A percentile compares a stretch with the other conserved stretches of the same genome.
phyloP scores from a whole-genome alignment of 768 basidiomycete genomes.

The Lyophyllum decastes region DNA sequence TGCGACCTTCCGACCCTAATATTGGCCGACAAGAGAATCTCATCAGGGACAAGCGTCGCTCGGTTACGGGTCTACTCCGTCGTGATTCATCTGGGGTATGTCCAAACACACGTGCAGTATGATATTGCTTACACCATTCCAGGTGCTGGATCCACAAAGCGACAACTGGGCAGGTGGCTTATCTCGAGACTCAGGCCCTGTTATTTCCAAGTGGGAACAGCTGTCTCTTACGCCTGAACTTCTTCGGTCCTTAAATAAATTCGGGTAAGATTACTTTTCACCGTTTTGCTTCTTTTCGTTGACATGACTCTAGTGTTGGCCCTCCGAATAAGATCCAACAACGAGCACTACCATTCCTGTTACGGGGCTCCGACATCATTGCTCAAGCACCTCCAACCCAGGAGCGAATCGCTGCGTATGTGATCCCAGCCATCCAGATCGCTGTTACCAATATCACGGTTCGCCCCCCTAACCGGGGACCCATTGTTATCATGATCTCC shows the following conservation, averaged over 20 bases:
- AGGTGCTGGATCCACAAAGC: slow-evolving; percentile 59
- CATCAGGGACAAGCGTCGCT: slow-evolving; percentile 72
- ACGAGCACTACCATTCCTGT: slow-evolving; percentile 91
- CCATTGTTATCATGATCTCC: slow-evolving; percentile 90
- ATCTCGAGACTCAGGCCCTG: slow-evolving; percentile 72
- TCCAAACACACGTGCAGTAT: slow-evolving; percentile 4
- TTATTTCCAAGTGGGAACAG: slow-evolving; percentile 96
- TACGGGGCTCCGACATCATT: slow-evolving; percentile 94
- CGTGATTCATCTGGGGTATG: slow-evolving; percentile 77
- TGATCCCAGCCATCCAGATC: slow-evolving; percentile 87
- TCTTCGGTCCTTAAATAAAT: slow-evolving; percentile 85
- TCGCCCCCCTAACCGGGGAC: slow-evolving; percentile 70
- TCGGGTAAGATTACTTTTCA: slow-evolving; percentile 66
- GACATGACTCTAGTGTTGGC: slow-evolving; percentile 63
- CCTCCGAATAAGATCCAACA: slow-evolving; percentile 99
- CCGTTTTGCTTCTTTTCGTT: slow-evolving; percentile 1
- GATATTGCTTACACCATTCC: slow-evolving; percentile 11
- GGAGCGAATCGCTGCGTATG: slow-evolving; percentile 96
- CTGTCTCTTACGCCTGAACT: slow-evolving; percentile 83
- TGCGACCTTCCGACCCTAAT: slow-evolving; percentile 52
- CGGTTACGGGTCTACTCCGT: slow-evolving; percentile 65
- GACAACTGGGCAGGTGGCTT: slow-evolving; percentile 54
- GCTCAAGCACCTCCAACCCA: slow-evolving; percentile 99
- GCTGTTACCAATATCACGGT: slow-evolving; percentile 64
- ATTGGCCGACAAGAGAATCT: slow-evolving; percentile 44